Evolutionary conservation across 768 basidiomycete genomes (phyloP).

Genomic region (Tylopilus subfusipes): DNA sequence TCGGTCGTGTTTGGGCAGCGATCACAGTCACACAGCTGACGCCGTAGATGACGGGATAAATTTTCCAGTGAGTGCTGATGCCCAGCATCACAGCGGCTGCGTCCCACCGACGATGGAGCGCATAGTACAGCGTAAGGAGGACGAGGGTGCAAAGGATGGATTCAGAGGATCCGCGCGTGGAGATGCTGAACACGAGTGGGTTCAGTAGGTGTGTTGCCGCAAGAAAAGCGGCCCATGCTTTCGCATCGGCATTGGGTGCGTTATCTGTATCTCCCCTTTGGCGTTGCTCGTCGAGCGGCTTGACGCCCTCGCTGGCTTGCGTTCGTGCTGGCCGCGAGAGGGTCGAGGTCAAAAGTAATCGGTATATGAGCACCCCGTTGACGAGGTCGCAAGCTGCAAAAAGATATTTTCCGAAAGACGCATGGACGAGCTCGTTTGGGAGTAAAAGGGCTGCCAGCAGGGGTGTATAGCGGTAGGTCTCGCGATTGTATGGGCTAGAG

Average conservation of each 20-base stretch:
- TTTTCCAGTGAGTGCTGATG: conserved; percentile 91
- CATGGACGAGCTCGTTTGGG: conserved; percentile 78
- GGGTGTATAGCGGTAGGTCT: conserved; percentile 97
- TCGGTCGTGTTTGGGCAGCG: conserved; percentile 20
- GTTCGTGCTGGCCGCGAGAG: conserved; percentile 32
- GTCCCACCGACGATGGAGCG: conserved; percentile 57
- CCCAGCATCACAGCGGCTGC: conserved; percentile 72
- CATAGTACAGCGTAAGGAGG: conserved; percentile 60
- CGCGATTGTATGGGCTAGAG: conserved; percentile 79
- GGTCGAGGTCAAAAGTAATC: conserved; percentile 50
- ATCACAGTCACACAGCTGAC: conserved; percentile 55
- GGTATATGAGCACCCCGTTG: conserved; percentile 70
- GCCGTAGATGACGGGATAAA: conserved; percentile 92
- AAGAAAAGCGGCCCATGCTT: conserved; percentile 49
- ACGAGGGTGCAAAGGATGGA: conserved; percentile 80
- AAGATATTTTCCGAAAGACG: conserved; percentile 86
- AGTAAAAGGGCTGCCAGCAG: conserved; percentile 78
- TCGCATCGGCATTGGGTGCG: not conserved
- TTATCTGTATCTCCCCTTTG: not conserved
- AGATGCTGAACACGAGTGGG: conserved; percentile 93
- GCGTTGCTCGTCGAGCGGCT: not conserved
- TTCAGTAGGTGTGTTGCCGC: conserved; percentile 81
- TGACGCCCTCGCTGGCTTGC: conserved; percentile 1
- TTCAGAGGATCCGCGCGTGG: conserved; percentile 95
- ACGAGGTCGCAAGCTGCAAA: conserved; percentile 83